Percentiles rank a stretch among this genome's conserved stretches.
These are phyloP conservation scores for Megacollybia marginata DNA, from an alignment of 768 basidiomycete genomes.

Conservation along the genomic window DNA sequence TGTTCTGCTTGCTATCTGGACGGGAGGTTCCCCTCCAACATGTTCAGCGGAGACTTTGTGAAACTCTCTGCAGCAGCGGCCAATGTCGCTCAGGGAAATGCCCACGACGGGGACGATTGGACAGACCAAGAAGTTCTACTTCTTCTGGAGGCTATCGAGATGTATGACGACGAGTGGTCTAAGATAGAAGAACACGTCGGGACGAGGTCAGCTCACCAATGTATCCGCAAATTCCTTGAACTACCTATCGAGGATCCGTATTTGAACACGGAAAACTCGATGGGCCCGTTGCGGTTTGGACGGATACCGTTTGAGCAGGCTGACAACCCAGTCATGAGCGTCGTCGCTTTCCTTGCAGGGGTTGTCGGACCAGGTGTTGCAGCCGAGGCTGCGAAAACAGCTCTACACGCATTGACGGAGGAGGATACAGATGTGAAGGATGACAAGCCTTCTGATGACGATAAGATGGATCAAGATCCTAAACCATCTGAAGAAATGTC, in stretches of 20 bases:
- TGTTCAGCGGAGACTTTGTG: conserved; percentile 98
- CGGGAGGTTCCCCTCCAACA: conserved; percentile 91
- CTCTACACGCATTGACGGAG: conserved; percentile 73
- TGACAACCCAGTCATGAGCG: conserved; percentile 98
- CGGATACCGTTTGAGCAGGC: conserved; percentile 88
- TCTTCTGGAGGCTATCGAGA: conserved; percentile 93
- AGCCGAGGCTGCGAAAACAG: conserved; percentile 88
- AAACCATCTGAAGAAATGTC: conserved; percentile 14
- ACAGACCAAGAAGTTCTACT: conserved; percentile 83
- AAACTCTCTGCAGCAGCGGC: conserved; percentile 51
- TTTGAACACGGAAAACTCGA: conserved; percentile 65
- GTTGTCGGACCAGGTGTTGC: conserved; percentile 88
- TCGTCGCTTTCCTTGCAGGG: conserved; percentile 93
- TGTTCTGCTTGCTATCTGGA: conserved; percentile 92
- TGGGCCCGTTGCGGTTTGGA: conserved; percentile 69
- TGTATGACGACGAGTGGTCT: conserved; percentile 98
- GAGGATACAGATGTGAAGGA: conserved; percentile 36
- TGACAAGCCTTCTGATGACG: conserved; percentile 23
- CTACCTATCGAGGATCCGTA: conserved; percentile 96
- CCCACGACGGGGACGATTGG: conserved; percentile 60
- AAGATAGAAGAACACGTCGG: conserved; percentile 90
- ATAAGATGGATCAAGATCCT: conserved; percentile 42
- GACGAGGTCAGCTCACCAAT: conserved; percentile 87
- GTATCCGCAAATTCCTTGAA: conserved; percentile 91
- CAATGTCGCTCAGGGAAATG: conserved; percentile 32